Conservation (phyloP, 495 filamentous ascomycete species). For the Xylaria grammica region DNA sequence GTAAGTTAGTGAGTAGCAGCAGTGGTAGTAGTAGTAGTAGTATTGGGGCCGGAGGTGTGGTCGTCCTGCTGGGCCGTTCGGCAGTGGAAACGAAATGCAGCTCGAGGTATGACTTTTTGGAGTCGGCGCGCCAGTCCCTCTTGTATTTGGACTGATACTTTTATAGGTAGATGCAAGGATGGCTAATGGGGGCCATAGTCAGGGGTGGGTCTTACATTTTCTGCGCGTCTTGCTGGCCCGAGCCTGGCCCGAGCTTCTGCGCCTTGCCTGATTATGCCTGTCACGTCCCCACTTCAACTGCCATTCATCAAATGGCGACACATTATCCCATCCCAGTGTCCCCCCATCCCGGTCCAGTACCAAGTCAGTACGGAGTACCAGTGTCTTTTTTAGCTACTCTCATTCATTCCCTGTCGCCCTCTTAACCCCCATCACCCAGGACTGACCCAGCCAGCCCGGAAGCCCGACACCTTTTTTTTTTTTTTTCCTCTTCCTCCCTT, state of each 20-base stretch:
- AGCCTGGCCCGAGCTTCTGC: slow-evolving; percentile 25
- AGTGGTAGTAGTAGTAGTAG: no score
- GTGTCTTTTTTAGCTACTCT: no score
- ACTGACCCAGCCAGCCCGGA: background rate
- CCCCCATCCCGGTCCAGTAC: slow-evolving; percentile 17
- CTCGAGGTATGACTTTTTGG: slow-evolving; percentile 27
- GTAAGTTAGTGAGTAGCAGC: no score
- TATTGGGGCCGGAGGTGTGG: background rate
- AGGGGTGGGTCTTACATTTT: slow-evolving; percentile 21
- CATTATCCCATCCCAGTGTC: slow-evolving; percentile 9
- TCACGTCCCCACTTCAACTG: background rate
- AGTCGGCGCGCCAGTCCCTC: slow-evolving; percentile 28
- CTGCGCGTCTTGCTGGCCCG: slow-evolving; percentile 15
- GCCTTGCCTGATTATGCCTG: slow-evolving; percentile 16
- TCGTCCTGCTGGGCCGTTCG: slow-evolving; percentile 8
- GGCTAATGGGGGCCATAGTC: slow-evolving; percentile 22
- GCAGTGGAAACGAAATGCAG: slow-evolving; percentile 30
- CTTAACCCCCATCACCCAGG: background rate
- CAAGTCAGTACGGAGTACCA: no score
- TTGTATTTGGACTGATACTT: slow-evolving; percentile 33
- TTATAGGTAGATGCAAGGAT: slow-evolving; percentile 30
- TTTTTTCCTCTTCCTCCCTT: no score
- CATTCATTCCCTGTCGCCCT: background rate
- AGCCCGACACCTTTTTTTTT: slow-evolving; percentile 16
- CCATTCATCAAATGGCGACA: slow-evolving; percentile 11